These are phyloP conservation scores for Dichomitus squalens DNA, from an alignment of 1,284 basidiomycete species.

Conservation along the genomic window DNA sequence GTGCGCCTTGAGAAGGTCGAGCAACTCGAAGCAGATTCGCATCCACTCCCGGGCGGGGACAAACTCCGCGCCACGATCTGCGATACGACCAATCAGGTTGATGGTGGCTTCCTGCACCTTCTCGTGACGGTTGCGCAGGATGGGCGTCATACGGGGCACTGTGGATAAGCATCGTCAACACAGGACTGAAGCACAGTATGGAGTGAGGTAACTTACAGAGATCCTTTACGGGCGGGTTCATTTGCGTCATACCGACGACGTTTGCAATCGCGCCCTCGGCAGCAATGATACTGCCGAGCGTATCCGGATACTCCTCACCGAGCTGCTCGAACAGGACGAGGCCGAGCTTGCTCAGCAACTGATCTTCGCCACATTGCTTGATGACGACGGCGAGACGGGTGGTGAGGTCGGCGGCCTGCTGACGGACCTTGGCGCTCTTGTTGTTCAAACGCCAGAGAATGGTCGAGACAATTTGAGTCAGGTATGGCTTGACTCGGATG, in stretches of 20 bases:
- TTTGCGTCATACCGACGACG: slow-evolving; percentile 99
- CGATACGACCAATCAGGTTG: slow-evolving; percentile 99
- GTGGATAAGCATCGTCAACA: slow-evolving; percentile 13
- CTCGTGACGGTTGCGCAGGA: slow-evolving; percentile 97
- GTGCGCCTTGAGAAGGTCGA: slow-evolving; percentile 97
- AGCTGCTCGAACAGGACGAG: slow-evolving; percentile 98
- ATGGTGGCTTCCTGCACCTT: slow-evolving; percentile 99
- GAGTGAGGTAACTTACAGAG: slow-evolving; percentile 64
- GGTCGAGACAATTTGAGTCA: slow-evolving; percentile 99
- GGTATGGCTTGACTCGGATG: slow-evolving; percentile 97
- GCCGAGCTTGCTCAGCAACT: slow-evolving; percentile 93
- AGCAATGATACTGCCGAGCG: slow-evolving; percentile 97
- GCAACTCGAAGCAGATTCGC: slow-evolving; percentile 98
- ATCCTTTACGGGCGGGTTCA: slow-evolving; percentile 99
- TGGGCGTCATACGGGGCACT: slow-evolving; percentile 99
- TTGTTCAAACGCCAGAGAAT: slow-evolving; percentile 99
- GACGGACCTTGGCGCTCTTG: slow-evolving; percentile 98
- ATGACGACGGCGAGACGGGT: slow-evolving; percentile 95
- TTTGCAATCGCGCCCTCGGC: slow-evolving; percentile 99
- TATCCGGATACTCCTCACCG: slow-evolving; percentile 99
- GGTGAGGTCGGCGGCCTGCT: slow-evolving; percentile 97
- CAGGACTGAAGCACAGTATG: slow-evolving; percentile 1
- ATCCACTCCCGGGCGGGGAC: slow-evolving; percentile 99
- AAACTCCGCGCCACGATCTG: slow-evolving; percentile 98
- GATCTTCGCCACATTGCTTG: slow-evolving; percentile 98